Conservation (phyloP, 257 asterid genomes). For the Solanum tarijense region DNA sequence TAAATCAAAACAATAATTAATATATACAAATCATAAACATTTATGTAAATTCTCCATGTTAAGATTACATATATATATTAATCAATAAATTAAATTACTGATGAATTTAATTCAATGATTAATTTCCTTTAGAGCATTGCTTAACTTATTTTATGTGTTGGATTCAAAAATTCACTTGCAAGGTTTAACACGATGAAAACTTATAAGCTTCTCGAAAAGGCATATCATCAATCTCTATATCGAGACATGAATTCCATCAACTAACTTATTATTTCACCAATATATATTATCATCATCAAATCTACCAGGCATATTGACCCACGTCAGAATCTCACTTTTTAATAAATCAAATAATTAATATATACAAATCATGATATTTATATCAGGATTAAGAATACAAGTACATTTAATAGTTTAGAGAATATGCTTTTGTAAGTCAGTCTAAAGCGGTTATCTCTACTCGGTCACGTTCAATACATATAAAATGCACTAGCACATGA, state of each 20-base stretch:
- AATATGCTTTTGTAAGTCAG: too few relatives aligned
- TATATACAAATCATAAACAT: too few relatives aligned
- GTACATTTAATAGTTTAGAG: background rate
- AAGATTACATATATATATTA: too few relatives aligned
- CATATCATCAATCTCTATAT: background rate
- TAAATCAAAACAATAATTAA: background rate
- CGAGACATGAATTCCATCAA: background rate
- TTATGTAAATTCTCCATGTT: too few relatives aligned
- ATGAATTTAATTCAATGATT: too few relatives aligned
- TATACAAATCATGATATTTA: background rate
- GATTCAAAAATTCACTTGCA: background rate
- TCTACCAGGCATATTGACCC: background rate
- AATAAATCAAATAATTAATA: too few relatives aligned
- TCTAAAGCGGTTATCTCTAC: background rate
- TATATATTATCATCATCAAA: background rate
- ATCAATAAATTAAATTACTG: background rate
- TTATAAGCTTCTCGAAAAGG: background rate
- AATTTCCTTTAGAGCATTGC: background rate
- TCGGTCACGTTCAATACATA: background rate
- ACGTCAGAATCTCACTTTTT: background rate
- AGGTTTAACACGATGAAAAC: background rate
- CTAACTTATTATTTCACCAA: background rate
- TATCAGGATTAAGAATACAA: background rate
- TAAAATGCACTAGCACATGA: background rate
- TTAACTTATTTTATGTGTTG: background rate